A percentile compares a stretch with the other conserved stretches of the same genome.
Conservation (phyloP, 2,329 filamentous ascomycete genomes). For the Uncinocarpus reesii region DNA sequence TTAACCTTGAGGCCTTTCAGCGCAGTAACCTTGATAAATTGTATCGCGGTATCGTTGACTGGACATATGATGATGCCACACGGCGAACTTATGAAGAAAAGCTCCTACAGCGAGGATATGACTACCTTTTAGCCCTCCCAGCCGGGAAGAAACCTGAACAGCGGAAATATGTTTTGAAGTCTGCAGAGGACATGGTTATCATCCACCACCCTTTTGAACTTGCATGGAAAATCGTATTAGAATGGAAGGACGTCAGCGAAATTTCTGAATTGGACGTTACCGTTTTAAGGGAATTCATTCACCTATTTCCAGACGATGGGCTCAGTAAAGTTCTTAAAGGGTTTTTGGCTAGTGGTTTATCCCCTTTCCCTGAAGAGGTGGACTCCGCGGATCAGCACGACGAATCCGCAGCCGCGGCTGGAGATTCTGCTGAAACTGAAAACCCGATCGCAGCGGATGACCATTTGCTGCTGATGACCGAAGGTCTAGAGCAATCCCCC, state of each 20-base stretch:
- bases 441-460: constrained; percentile 61
- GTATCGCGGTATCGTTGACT: constrained; percentile 78
- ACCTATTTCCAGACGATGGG: constrained; percentile 74
- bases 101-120: constrained; percentile 68
- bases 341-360: constrained; percentile 72
- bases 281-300: constrained; percentile 68
- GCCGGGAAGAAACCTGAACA: constrained; percentile 59
- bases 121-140: constrained; percentile 61
- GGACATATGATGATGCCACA: constrained; percentile 76
- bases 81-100: constrained; percentile 84
- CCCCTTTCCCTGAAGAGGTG: constrained; percentile 57
- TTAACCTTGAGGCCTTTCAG: constrained; percentile 71
- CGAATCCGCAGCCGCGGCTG: constrained; percentile 13
- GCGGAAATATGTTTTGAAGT: constrained; percentile 59
- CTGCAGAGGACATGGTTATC: constrained; percentile 88
- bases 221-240: constrained; percentile 82
- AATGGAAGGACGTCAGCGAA: constrained; percentile 73
- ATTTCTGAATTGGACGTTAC: constrained; percentile 67
- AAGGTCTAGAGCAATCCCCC: constrained; percentile 52
- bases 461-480: constrained; percentile 67
- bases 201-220: constrained; percentile 83
- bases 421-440: constrained; percentile 20
- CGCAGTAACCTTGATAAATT: constrained; percentile 68
- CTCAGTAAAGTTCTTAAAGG: constrained; percentile 71
- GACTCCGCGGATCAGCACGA: constrained; percentile 46